Evolutionary conservation across 805 yeast species (phyloP).

Genomic region (Clavispora santaluciae): DNA sequence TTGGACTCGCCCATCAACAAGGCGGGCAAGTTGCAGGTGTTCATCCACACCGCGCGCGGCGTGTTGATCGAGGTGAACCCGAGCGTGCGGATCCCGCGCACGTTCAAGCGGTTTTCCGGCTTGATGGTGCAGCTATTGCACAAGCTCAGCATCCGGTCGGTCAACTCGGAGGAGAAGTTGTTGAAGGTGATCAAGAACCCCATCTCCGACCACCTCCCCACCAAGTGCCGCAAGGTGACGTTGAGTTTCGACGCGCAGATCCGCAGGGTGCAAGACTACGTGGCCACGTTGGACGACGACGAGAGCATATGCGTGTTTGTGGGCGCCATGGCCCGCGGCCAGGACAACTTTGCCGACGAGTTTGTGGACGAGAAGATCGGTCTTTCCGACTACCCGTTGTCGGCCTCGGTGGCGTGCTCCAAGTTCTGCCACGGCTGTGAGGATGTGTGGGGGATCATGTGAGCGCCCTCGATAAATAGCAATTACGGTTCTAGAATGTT

Average conservation of each 20-base stretch:
- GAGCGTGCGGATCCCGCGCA: slow-evolving; percentile 93
- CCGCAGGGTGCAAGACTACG: slow-evolving; percentile 83
- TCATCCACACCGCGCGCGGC: slow-evolving; percentile 92
- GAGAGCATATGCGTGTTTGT: slow-evolving; percentile 97
- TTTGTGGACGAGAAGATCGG: slow-evolving; percentile 95
- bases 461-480: too few relatives aligned
- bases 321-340: slow-evolving; percentile 99
- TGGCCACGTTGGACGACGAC: slow-evolving; percentile 70
- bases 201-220: slow-evolving; percentile 92
- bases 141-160: slow-evolving; percentile 87
- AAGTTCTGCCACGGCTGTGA: slow-evolving; percentile 98
- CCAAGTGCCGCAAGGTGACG: slow-evolving; percentile 91
- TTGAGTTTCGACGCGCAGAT: slow-evolving; percentile 90
- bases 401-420: slow-evolving; percentile 97
- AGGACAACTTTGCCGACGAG: slow-evolving; percentile 96
- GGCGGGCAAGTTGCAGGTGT: slow-evolving; percentile 95
- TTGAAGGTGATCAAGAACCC: slow-evolving; percentile 95
- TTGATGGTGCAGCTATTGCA: slow-evolving; percentile 96
- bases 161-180: slow-evolving; percentile 90
- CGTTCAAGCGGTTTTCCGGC: slow-evolving; percentile 96
- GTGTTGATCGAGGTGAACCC: slow-evolving; percentile 96
- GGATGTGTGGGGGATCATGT: slow-evolving; percentile 86
- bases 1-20: slow-evolving; percentile 97
- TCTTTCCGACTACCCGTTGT: slow-evolving; percentile 88
- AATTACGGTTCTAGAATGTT: too few relatives aligned